A percentile compares a stretch with the other conserved stretches of the same genome.
Conservation (phyloP, 2,329 filamentous ascomycete species). For the Sporothrix protearum region DNA sequence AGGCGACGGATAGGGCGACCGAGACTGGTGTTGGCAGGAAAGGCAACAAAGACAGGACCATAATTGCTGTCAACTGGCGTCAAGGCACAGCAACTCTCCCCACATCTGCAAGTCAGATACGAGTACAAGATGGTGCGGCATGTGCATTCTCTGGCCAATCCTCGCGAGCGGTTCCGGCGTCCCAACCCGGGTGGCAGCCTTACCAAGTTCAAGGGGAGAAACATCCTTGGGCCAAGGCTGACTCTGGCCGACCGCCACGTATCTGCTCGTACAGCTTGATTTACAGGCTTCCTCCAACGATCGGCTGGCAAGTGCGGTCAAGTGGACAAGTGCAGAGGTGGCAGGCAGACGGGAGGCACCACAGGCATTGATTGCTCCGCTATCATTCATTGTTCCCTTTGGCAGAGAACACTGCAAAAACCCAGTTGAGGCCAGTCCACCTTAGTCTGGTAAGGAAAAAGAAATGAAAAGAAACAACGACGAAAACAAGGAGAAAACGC, state of each 20-base stretch:
- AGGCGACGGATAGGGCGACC: conserved; percentile 1
- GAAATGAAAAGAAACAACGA: no score
- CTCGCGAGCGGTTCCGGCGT: neutral
- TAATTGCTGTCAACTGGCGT: no score
- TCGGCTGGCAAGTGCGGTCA: neutral
- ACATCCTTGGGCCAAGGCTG: conserved; percentile 5
- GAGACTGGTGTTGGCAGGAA: neutral
- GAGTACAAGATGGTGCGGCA: no score
- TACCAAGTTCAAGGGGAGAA: neutral
- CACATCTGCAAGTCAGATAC: neutral
- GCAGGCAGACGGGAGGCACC: neutral
- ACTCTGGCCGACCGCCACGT: no score
- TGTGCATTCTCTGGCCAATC: neutral
- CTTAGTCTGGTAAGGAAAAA: no score
- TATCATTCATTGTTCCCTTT: neutral
- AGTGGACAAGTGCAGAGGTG: neutral
- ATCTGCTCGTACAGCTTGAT: neutral
- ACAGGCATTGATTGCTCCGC: neutral
- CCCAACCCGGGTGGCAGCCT: conserved; percentile 4
- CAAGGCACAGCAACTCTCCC: neutral
- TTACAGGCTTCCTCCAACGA: neutral
- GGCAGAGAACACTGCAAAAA: neutral
- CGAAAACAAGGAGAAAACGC: neutral
- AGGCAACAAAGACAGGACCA: neutral
- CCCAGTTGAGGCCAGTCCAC: no score